phyloP scores from a whole-genome alignment of 2,329 filamentous ascomycete species.

The Hypocreales sp. region DNA sequence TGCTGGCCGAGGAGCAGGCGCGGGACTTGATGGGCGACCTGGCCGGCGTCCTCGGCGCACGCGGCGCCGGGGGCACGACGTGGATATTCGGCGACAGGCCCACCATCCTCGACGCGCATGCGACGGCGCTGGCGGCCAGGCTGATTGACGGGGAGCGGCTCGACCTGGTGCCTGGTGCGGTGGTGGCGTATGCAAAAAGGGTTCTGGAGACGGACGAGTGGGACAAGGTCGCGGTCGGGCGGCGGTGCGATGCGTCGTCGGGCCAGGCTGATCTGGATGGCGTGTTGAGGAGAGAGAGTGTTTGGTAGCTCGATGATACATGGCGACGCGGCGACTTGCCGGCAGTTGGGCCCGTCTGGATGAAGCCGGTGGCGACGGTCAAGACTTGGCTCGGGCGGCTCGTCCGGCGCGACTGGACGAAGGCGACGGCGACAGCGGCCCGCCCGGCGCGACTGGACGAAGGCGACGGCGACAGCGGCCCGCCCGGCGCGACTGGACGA shows the following conservation, averaged over 20 bases:
- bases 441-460: no score
- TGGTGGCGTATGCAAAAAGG: constrained; percentile 7
- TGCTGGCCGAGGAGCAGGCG: constrained; percentile 8
- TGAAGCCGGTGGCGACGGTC: no score
- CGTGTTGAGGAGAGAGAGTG: constrained; percentile 2
- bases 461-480: no score
- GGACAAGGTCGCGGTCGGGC: constrained; percentile 10
- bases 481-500: no score
- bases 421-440: no score
- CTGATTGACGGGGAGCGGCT: constrained; percentile 10
- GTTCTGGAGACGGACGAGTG: constrained; percentile 11
- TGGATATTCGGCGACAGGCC: constrained; percentile 14
- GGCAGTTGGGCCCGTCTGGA: no score
- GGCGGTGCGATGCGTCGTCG: constrained; percentile 8
- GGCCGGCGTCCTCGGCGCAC: constrained; percentile 5
- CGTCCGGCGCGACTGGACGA: no score
- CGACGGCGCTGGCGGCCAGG: constrained; percentile 7
- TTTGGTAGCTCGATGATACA: no score
- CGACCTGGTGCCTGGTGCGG: constrained; percentile 9
- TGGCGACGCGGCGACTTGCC: no score
- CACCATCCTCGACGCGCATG: constrained; percentile 15
- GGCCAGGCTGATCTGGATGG: constrained; percentile 8
- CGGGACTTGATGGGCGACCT: constrained; percentile 9
- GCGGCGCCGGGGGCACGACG: constrained; percentile 3
- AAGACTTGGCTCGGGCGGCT: no score